Conservation (phyloP, 139 green algal genomes). For the Micractinium conductrix region DNA sequence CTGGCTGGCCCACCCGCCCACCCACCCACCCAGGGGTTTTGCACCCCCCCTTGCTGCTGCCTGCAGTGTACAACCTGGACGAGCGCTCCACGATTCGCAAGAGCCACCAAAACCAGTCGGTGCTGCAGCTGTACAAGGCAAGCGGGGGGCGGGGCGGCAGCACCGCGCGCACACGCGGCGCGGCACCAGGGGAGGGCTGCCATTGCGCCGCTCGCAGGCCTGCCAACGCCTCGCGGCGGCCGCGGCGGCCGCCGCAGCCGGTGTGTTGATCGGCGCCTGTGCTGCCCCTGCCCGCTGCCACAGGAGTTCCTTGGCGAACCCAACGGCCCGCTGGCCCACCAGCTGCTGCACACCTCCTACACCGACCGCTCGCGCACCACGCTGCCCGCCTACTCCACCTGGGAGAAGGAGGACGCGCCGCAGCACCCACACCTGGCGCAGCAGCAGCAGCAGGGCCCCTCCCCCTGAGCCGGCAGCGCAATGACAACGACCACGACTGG, state of each 20-base stretch:
- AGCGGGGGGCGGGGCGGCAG: background rate
- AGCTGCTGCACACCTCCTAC: conserved; percentile 74
- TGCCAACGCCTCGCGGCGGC: too few species aligned
- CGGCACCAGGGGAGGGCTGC: too few species aligned
- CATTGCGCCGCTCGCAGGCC: background rate
- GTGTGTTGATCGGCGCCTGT: too few species aligned
- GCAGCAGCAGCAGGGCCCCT: background rate
- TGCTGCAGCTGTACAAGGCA: conserved; percentile 38
- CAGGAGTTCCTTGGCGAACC: conserved; percentile 58
- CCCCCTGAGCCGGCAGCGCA: too few species aligned
- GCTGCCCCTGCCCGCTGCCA: conserved; percentile 6
- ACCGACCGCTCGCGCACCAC: conserved; percentile 33
- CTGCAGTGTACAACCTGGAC: conserved; percentile 15
- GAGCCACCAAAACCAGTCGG: conserved; percentile 43
- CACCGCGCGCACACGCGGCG: too few species aligned
- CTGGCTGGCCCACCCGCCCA: too few species aligned
- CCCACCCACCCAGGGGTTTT: too few species aligned
- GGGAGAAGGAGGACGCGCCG: background rate
- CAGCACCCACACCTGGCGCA: background rate
- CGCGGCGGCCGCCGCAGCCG: too few species aligned
- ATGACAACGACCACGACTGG: too few species aligned
- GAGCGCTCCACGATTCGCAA: conserved; percentile 25
- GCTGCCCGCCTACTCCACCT: conserved; percentile 1
- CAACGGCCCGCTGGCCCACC: conserved; percentile 56
- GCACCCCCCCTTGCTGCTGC: too few species aligned